Percentiles rank a stretch among this genome's conserved stretches.
phyloP scores from a whole-genome alignment of 768 basidiomycete species.

The Lentinula detonsa region DNA sequence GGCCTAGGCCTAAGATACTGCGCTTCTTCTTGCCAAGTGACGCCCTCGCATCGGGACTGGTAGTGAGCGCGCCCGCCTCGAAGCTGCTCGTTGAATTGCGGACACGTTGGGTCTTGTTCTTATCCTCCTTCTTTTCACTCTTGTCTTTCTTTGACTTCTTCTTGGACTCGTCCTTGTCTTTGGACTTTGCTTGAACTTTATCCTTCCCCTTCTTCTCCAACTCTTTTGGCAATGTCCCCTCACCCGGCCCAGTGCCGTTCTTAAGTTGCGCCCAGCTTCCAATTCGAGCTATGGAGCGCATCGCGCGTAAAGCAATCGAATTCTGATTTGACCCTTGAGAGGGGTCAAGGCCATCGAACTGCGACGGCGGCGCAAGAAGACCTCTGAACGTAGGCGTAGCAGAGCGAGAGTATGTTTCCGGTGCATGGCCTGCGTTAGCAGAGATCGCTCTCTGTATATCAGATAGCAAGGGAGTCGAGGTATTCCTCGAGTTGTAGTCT shows the following conservation, averaged over 20 bases:
- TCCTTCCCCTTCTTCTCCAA: conserved; percentile 15
- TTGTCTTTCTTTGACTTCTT: conserved; percentile 24
- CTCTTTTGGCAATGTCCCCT: conserved; percentile 21
- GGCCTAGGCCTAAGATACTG: conserved; percentile 52
- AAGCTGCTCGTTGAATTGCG: conserved; percentile 60
- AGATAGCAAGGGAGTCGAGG: neutral
- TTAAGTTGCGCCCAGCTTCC: conserved; percentile 65
- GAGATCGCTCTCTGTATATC: neutral
- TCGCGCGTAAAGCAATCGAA: conserved; percentile 74
- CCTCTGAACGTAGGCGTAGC: conserved; percentile 30
- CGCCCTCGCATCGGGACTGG: conserved; percentile 23
- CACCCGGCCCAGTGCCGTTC: conserved; percentile 16
- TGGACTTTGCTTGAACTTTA: conserved; percentile 29
- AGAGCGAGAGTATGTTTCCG: conserved; percentile 22
- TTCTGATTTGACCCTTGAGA: conserved; percentile 28
- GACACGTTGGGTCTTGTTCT: conserved; percentile 22
- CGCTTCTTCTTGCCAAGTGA: conserved; percentile 52
- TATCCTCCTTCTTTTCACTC: conserved; percentile 23
- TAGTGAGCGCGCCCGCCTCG: conserved; percentile 54
- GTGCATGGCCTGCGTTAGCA: neutral
- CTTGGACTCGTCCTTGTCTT: conserved; percentile 27
- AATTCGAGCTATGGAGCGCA: conserved; percentile 67
- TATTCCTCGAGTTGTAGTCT: conserved; percentile 5
- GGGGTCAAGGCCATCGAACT: conserved; percentile 3
- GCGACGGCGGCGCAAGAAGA: conserved; percentile 30